Base-by-base conservation (phyloP, 1,284 basidiomycete species). In the Pterulicium gracile region DNA sequence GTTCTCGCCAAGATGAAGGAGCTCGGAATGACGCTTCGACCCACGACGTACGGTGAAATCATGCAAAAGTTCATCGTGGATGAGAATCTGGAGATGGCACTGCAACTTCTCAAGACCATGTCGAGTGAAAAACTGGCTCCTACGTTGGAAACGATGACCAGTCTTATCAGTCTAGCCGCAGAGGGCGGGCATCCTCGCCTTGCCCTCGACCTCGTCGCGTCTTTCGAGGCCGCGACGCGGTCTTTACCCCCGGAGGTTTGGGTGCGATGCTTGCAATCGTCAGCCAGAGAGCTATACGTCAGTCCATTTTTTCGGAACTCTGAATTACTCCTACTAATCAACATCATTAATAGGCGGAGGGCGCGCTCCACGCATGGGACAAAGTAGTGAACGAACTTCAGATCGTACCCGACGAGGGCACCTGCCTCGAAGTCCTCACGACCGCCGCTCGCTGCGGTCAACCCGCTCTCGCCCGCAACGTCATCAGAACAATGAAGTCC, bases 371-470 rank as follows among this genome's bases (percentile, higher is more conserved):
- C 43, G 77, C 75, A 35, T 93, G 88, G 89, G 54, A 72, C 5
- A 72, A 71, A 32, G 67, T 77, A 20, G 75, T 81, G 2, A 56
- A 70, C 5, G 67, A 72, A 17, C 59, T 75, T 27, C 65, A 67
- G 41, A 57, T 82, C 43, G 63, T 67, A 1, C 86, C 84, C 0
- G 82, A 87, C 54, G 87, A 91, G 66, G 88, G 88, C 0, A 60
- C 82, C 14, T 81, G 83, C 53, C 56, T 82, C 13, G 65, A 73
- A 23, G 76, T 89, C 10, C 72, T 92, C 18, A 70, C 83, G 52
- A 77, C 81, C 1, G 86, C 85, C 13, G 86, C 75, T 17, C 78
- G 87, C 10, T 69, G 77, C 53, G 85, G 84, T 13, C 66, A 77
- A 21, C 73, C 84, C 1, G 71, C 77, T 36, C 69, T 92, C 2